Conservation (phyloP, 2,329 filamentous ascomycete genomes). For the Venturia pyrina region DNA sequence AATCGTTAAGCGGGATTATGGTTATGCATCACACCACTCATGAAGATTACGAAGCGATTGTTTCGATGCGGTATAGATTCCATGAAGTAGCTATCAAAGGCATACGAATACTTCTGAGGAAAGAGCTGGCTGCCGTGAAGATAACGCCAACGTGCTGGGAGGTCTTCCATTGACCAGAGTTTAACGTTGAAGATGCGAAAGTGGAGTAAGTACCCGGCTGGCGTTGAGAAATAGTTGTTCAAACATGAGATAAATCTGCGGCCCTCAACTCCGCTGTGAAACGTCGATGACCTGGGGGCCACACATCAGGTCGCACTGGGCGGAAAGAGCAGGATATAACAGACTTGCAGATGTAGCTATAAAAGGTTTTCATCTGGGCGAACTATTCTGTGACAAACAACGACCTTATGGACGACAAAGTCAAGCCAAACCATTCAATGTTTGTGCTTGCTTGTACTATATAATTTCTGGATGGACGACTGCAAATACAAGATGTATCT, state of each 20-base stretch:
- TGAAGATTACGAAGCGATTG: neutral
- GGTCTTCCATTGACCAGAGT: neutral
- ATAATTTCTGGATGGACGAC: neutral
- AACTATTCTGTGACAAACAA: neutral
- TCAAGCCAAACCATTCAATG: neutral
- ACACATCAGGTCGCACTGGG: neutral
- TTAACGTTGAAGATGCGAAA: neutral
- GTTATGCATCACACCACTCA: neutral
- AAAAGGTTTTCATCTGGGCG: neutral
- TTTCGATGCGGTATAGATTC: neutral
- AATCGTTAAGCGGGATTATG: neutral
- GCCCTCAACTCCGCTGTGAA: neutral
- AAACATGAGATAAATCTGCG: neutral
- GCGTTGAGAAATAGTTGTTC: neutral
- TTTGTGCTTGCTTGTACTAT: neutral
- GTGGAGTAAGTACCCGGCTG: neutral
- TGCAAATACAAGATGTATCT: neutral
- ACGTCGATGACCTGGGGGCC: neutral
- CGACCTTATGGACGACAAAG: neutral
- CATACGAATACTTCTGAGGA: neutral
- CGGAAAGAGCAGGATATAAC: neutral
- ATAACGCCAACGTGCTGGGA: neutral
- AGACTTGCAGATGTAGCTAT: neutral
- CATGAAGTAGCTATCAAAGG: neutral
- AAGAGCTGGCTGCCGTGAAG: slow-evolving; percentile 1